A percentile compares a stretch with the other conserved stretches of the same genome.
These are phyloP conservation scores for Aspergillus eucalypticola DNA, from an alignment of 2,329 filamentous ascomycete genomes.

Conservation along the genomic window DNA sequence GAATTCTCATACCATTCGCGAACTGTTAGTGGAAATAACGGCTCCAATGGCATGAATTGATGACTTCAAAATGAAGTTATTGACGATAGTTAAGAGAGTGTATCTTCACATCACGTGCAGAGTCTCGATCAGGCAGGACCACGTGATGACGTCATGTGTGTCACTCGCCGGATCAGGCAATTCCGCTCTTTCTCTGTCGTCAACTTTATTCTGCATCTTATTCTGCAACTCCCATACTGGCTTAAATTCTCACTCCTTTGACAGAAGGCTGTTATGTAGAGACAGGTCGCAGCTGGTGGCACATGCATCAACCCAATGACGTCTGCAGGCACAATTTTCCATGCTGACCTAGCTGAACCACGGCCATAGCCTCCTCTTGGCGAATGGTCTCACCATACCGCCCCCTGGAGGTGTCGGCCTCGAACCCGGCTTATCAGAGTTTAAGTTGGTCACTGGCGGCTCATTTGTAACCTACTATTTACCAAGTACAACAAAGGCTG, in stretches of 20 bases:
- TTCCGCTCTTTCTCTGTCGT: not conserved
- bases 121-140: not conserved
- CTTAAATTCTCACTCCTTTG: too few species aligned
- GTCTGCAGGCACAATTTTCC: not conserved
- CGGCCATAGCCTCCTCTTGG: too few species aligned
- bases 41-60: not conserved
- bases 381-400: not conserved
- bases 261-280: too few species aligned
- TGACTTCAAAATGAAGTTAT: not conserved
- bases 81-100: not conserved
- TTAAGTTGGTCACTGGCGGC: not conserved
- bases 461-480: too few species aligned
- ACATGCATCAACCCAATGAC: not conserved
- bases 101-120: not conserved
- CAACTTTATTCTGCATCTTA: not conserved
- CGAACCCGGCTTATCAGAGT: not conserved
- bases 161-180: not conserved
- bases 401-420: not conserved
- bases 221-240: not conserved
- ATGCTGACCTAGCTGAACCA: too few species aligned
- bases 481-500: not conserved
- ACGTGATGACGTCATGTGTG: not conserved
- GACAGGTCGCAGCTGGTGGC: not conserved
- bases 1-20: too few species aligned
- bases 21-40: not conserved